Base-by-base conservation (phyloP, 2,329 filamentous ascomycete species). In the Penicillium sp. region DNA sequence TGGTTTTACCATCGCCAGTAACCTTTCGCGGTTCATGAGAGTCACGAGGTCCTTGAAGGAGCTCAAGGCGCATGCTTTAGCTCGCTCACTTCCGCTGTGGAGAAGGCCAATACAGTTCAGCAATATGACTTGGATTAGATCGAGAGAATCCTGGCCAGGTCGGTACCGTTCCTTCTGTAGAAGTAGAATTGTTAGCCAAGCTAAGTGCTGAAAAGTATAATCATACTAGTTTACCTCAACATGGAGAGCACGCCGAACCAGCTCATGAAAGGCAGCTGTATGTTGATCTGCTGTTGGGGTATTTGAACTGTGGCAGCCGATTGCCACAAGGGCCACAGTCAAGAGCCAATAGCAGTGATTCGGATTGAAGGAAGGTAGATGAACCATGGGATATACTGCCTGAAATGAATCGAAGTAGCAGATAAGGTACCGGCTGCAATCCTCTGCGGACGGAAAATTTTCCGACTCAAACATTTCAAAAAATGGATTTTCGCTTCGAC, bases 381-480 rank as follows among this genome's bases (percentile, higher is more conserved):
- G 77, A 33, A 77, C 58, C 27, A 79, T 71, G 7, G 77, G 77
- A 48, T 77, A 75, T 48, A 73, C 70, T 3, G 70, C 61, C 43
- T 78, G 73, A 31, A 78, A 78, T 44, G 71, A 68, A 39, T 70
- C 65, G 24, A 76, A 72, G 60, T 74, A 79, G 22, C 67, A 64
- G n/a, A 56, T 45, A 45, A 78, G 59, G 43, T 74, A 76, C 21
- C 51, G 54, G 22, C 65, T 71, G 51, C 76, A 56, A 10, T 60
- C 46, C 21, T 67, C 56, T 16, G 57, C 53, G 9, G 52, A 54
- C 3, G 72, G 74, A 22, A 77, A 75, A 29, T 50, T 54, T 3
- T 63, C 60, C 0, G 68, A 63, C 29, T 72, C 69, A 46, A 74
- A 76, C n/a, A 62, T 56, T 6, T 61, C 50, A 48, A 68, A 73